Evolutionary conservation across 495 filamentous ascomycete genomes (phyloP), one percentile per base, ranked within the genome.

Genomic region (Penicillium antarcticum): DNA sequence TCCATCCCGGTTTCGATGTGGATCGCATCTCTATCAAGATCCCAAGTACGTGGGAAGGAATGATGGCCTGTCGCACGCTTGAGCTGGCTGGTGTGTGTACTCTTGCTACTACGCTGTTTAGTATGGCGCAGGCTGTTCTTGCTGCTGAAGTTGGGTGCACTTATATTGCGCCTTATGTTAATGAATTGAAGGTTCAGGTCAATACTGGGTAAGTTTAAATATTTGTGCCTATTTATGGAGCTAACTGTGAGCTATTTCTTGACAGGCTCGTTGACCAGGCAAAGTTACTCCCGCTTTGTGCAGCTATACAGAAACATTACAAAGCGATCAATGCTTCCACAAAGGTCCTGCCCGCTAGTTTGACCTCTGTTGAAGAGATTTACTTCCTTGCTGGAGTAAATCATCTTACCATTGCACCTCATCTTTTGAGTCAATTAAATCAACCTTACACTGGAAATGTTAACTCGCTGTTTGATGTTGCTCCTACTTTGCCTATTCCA

Each of bases 81-180:
- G 76, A 84, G 53, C 54, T 59, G 11, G 55, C 66, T 4, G 78
- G 78, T 0, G 76, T 84, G 16, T 62, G 69, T 24, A 84, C 84
- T 0, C 60, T 87, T 12, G 83, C 80, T 7, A 87, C 85, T 1
- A 84, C 80, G 2, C 59, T 87, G 1, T 86, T 85, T 52, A 80
- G 77, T 14, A 64, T 83, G 33, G 65, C 74, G 34, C 85, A 87
- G 54, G 80, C 81, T 0, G 69, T 70, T 0, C 68, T 85, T 0
- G 83, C 83, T 14, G 77, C 68, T 2, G 77, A 80, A 23, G 78
- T 73, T 4, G 76, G 76, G 17, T 86, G 81, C 52, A 72, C 72
- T 0, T 86, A 85, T 50, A 74, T 86, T 33, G 79, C 80, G 3
- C 81, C 82, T 2, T 87, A 84, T 42, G 77, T 87, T 42, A 83